Evolutionary conservation across 2,329 filamentous ascomycete genomes (phyloP).

Genomic region (Colletotrichum horii): DNA sequence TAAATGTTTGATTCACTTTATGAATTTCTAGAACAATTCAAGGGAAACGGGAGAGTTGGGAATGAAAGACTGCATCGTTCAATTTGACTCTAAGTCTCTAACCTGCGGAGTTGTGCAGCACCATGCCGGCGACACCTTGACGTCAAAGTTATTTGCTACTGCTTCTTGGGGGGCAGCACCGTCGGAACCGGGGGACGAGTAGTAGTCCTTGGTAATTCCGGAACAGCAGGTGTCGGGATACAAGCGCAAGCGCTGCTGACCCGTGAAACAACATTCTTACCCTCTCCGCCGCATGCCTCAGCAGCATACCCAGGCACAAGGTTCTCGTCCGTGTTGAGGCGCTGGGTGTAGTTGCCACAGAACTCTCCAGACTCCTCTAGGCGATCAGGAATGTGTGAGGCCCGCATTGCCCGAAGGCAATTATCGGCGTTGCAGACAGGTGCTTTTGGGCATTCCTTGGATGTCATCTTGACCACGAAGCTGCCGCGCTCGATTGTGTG

Average conservation of each 20-base stretch:
- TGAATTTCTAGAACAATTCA: not conserved
- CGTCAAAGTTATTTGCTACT: not conserved
- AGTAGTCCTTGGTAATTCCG: conserved; percentile 28
- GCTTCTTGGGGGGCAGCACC: conserved; percentile 22
- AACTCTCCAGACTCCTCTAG: conserved; percentile 24
- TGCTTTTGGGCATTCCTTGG: conserved; percentile 19
- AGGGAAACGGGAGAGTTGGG: not conserved
- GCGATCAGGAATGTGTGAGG: conserved; percentile 19
- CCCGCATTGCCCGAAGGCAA: conserved; percentile 25
- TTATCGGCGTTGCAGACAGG: conserved; percentile 26
- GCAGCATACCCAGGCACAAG: conserved; percentile 22
- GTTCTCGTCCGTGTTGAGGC: conserved; percentile 8
- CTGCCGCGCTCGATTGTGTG: conserved; percentile 27
- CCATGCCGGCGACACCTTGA: not conserved
- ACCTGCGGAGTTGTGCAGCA: not conserved
- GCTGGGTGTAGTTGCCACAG: conserved; percentile 21
- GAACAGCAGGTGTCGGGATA: conserved; percentile 25
- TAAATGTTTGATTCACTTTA: not conserved
- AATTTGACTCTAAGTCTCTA: not conserved
- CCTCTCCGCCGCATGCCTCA: conserved; percentile 16
- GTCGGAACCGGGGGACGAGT: conserved; percentile 26
- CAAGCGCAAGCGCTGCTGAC: conserved; percentile 27
- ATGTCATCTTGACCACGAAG: conserved; percentile 26
- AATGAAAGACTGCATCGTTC: not conserved
- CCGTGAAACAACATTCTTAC: conserved; percentile 13